Percentiles rank a stretch among this genome's conserved stretches.
These are phyloP conservation scores for Eimeria maxima DNA, from an alignment of 169 alveolate species.

Conservation along the genomic window DNA sequence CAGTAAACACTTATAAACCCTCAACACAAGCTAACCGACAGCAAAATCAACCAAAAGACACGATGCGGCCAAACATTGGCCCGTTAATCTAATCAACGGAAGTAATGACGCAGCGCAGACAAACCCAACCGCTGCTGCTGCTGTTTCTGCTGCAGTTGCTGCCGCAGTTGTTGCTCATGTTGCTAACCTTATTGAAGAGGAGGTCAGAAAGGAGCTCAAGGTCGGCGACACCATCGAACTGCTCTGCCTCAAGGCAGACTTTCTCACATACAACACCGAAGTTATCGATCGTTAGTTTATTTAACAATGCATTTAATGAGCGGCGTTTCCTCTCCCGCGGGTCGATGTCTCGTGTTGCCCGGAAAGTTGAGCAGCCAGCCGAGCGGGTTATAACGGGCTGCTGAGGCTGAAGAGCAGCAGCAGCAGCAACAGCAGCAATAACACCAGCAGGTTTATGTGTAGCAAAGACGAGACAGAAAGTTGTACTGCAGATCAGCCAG, in stretches of 20 bases:
- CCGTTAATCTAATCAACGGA: too few relatives aligned
- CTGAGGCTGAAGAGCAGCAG: background rate
- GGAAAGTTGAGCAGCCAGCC: background rate
- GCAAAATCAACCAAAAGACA: too few relatives aligned
- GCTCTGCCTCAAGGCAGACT: constrained; percentile 87
- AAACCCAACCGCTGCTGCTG: background rate
- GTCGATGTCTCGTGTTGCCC: background rate
- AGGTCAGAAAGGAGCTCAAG: constrained; percentile 73
- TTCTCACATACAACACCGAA: constrained; percentile 94
- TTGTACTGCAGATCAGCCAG: too few relatives aligned
- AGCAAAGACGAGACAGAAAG: too few relatives aligned
- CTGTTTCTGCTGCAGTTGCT: background rate
- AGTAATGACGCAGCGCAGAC: too few relatives aligned
- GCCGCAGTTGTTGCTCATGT: background rate
- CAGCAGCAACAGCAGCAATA: background rate
- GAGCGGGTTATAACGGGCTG: background rate
- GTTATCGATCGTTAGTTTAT: constrained; percentile 93
- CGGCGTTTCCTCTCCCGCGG: constrained; percentile 85
- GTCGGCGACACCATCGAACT: constrained; percentile 47
- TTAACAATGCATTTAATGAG: constrained; percentile 90
- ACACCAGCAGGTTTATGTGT: background rate
- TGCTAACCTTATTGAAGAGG: constrained; percentile 46
- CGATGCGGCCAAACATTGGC: too few relatives aligned
- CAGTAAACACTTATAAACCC: too few relatives aligned
- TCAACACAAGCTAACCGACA: too few relatives aligned